A percentile compares a stretch with the other conserved stretches of the same genome.
phyloP scores from a whole-genome alignment of 2,329 filamentous ascomycete species.

The Epichloe amarillans region DNA sequence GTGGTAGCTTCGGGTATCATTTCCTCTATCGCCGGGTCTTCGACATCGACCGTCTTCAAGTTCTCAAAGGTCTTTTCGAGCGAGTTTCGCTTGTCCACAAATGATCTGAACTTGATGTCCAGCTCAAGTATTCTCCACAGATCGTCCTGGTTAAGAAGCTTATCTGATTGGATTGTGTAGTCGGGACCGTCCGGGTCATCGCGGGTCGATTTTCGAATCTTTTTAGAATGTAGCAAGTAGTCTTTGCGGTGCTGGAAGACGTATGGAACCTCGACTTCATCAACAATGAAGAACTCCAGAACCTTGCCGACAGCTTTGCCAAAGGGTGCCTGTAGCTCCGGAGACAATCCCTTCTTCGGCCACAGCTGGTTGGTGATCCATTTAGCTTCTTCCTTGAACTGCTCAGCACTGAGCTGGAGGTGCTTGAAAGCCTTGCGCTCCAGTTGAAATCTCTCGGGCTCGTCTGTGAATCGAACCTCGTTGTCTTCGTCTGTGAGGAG shows the following conservation, averaged over 20 bases:
- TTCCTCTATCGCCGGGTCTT: constrained; percentile 66
- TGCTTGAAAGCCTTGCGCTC: constrained; percentile 81
- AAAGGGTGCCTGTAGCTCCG: constrained; percentile 68
- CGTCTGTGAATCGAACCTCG: constrained; percentile 71
- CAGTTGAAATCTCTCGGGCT: constrained; percentile 88
- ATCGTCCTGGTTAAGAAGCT: constrained; percentile 82
- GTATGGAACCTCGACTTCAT: constrained; percentile 91
- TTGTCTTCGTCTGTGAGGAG: constrained; percentile 95
- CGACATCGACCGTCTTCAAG: constrained; percentile 48
- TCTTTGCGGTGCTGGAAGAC: constrained; percentile 98
- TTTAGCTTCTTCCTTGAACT: constrained; percentile 75
- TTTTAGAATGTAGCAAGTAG: constrained; percentile 83
- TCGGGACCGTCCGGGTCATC: constrained; percentile 59
- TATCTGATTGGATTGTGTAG: constrained; percentile 66
- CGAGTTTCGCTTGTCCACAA: constrained; percentile 82
- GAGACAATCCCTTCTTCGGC: constrained; percentile 65
- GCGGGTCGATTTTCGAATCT: constrained; percentile 45
- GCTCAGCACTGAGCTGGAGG: constrained; percentile 65
- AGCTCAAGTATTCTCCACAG: constrained; percentile 91
- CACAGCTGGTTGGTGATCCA: constrained; percentile 90
- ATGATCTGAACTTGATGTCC: constrained; percentile 86
- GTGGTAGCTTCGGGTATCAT: constrained; percentile 69
- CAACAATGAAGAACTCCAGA: constrained; percentile 85
- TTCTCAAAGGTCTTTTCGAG: constrained; percentile 69
- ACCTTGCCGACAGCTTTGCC: constrained; percentile 82